A percentile compares a stretch with the other conserved stretches of the same genome.
phyloP scores from a whole-genome alignment of 257 asterid genomes.

The Ophiorrhiza pumila region DNA sequence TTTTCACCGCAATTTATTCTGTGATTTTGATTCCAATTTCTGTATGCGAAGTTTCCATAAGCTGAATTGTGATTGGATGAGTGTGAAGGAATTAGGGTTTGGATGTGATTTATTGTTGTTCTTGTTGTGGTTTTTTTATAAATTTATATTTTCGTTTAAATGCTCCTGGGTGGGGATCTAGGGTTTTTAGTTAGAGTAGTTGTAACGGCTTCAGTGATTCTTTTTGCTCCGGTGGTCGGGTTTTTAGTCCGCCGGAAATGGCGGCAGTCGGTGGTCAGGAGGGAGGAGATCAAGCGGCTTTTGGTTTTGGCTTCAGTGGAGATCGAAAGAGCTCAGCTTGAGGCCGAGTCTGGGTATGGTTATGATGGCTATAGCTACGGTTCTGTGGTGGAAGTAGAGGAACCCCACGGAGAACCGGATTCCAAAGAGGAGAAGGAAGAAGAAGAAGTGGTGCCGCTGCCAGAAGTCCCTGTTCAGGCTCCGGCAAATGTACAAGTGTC shows the following conservation, averaged over 20 bases:
- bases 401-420: neutral
- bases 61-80: constrained; percentile 23
- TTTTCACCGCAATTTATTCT: neutral
- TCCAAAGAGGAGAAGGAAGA: constrained; percentile 11
- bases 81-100: constrained; percentile 39
- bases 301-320: constrained; percentile 66
- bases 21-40: neutral
- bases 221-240: constrained; percentile 37
- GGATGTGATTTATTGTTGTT: constrained; percentile 32
- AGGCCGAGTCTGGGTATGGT: constrained; percentile 30
- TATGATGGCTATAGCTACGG: constrained; percentile 23
- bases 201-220: constrained; percentile 38
- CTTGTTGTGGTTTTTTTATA: constrained; percentile 8
- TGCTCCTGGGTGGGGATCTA: constrained; percentile 66
- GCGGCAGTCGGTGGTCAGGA: constrained; percentile 53
- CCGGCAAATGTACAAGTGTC: constrained; percentile 20
- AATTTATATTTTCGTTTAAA: constrained; percentile 36
- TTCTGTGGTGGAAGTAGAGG: constrained; percentile 20
- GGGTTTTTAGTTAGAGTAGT: constrained; percentile 41
- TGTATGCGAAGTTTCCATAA: constrained; percentile 1
- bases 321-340: constrained; percentile 63
- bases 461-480: constrained; percentile 14
- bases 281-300: constrained; percentile 62
- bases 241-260: constrained; percentile 55
- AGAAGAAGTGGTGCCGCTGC: constrained; percentile 3